A percentile compares a stretch with the other conserved stretches of the same genome.
Conservation (phyloP, 805 yeast species). For the Starmerella floricola region DNA sequence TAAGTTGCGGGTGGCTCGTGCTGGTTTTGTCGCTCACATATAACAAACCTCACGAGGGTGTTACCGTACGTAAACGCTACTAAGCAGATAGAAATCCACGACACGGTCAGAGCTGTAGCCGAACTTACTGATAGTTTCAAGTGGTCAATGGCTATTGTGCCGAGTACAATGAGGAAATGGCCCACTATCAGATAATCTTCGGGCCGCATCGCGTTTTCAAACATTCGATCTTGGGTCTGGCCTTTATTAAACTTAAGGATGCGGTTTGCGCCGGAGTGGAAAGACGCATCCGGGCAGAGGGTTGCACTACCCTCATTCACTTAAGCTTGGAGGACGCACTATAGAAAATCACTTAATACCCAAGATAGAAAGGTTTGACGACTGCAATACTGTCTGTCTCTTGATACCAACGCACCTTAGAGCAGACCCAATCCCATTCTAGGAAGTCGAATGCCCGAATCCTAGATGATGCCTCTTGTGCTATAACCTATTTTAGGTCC, state of each 20-base stretch:
- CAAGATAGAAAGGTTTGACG: too few species aligned
- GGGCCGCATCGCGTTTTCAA: conserved; percentile 2
- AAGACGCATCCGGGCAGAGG: too few species aligned
- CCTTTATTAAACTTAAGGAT: not conserved
- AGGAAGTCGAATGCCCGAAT: too few species aligned
- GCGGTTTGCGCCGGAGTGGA: not conserved
- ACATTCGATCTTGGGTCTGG: not conserved
- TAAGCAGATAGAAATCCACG: not conserved
- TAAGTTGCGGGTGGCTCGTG: conserved; percentile 4
- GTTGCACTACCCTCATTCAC: too few species aligned
- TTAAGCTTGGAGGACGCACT: not conserved
- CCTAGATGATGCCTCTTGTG: too few species aligned
- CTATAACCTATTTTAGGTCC: too few species aligned
- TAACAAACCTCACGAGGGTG: not conserved
- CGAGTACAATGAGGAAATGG: not conserved
- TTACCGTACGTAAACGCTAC: conserved; percentile 2
- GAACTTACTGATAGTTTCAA: not conserved
- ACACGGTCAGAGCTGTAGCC: not conserved
- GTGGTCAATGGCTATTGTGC: not conserved
- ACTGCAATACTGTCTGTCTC: too few species aligned
- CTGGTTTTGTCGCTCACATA: not conserved
- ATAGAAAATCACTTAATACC: not conserved
- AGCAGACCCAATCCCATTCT: too few species aligned
- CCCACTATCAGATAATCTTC: not conserved
- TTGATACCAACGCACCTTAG: too few species aligned